Conservation (phyloP, 805 yeast species). For the Starmerella apicola region DNA sequence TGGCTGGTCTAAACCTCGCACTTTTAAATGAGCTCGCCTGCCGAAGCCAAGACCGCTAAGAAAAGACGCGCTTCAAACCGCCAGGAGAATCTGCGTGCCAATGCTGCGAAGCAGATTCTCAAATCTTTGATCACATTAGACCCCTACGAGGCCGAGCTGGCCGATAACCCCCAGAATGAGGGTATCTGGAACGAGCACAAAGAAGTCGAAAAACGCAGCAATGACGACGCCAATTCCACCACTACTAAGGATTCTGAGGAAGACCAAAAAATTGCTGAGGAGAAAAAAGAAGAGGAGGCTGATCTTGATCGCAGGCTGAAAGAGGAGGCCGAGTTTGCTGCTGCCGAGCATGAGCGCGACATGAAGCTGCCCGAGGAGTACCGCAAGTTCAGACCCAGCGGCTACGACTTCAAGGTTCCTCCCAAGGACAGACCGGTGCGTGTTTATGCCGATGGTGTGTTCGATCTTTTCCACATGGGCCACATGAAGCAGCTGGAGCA, state of each 20-base stretch:
- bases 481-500: constrained; percentile 97
- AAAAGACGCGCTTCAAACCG: neutral
- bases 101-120: constrained; percentile 15
- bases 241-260: neutral
- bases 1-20: too few relatives aligned
- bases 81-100: neutral
- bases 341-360: constrained; percentile 49
- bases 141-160: constrained; percentile 19
- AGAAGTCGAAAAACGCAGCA: neutral
- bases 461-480: constrained; percentile 90
- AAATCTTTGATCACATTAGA: constrained; percentile 19
- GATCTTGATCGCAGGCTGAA: too few relatives aligned
- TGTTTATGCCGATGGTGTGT: constrained; percentile 97
- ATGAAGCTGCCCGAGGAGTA: constrained; percentile 53
- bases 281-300: constrained; percentile 18
- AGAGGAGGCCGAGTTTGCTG: constrained; percentile 28
- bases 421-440: constrained; percentile 77
- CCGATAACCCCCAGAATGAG: constrained; percentile 19
- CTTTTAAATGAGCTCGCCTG: too few relatives aligned
- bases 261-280: constrained; percentile 1
- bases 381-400: constrained; percentile 67
- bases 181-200: constrained; percentile 16
- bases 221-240: neutral
- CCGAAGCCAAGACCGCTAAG: too few relatives aligned
- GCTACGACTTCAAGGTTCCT: constrained; percentile 68